Evolutionary conservation across 129 eudicot genomes (phyloP), one percentile per base, ranked within the genome.

Genomic region (Apium graveolens): DNA sequence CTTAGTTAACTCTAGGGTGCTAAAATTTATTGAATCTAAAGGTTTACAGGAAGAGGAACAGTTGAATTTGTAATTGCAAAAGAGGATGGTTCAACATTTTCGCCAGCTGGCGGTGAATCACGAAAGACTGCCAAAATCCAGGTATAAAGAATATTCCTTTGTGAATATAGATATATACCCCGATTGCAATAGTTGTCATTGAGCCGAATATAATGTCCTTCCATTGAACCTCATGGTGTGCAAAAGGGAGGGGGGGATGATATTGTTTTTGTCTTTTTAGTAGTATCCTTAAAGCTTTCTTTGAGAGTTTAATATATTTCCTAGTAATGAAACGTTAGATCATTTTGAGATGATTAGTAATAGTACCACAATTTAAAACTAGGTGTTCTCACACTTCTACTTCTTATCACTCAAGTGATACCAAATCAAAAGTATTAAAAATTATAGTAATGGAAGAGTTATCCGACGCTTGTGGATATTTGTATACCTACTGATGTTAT

Each of bases 41-140:
- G 99, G 94, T 90, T 95, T 78, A 83, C 92, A 0, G 99, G 99
- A 74, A 91, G 99, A 87, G 99, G 90, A 31, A 84, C 88, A 49
- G 96, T 92, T 51, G 97, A 95, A 83, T 92, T 95, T 79, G 82
- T 91, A 78, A 80, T 92, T 69, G 99, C 89, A 82, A 95, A 95
- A 89, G 97, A 91, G 73, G 97, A 95, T 81, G 97, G 97, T 73
- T 87, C 96, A 18, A 78, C 86, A 32, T 95, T 95, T 84, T 88
- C 97, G 78, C 90, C 99, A 73, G 55, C 99, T 74, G 97, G 87
- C 51, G 99, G 97, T 78, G 82, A 85, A 79, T 84, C 89, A 81
- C 89, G 86, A 89, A 90, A 80, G 68, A 80, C 88, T 79, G 99
- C 95, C 39, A 85, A 85, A 70, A 74, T 95, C 78, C 94, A 87